Evolutionary conservation across 1,284 basidiomycete genomes (phyloP), one percentile per base, ranked within the genome.

Genomic region (Microbotryomycetes sp.): DNA sequence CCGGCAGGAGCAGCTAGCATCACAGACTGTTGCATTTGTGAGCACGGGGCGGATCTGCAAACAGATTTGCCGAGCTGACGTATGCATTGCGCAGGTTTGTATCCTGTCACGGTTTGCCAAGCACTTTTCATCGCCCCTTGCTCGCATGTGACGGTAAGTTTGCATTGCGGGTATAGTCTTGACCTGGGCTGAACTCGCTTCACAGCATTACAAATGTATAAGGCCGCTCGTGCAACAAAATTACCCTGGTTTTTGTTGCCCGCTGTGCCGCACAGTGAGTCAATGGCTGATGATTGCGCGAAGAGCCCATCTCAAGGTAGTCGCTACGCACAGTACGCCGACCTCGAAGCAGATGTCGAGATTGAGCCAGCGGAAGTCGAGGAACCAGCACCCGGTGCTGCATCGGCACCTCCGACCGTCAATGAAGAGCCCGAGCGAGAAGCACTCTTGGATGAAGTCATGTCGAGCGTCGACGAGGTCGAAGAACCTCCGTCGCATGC

Each of bases 151-250:
- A 71, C 70, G 35, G 71, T 72, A 26, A 48, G 62, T 62, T 41
- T 18, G 18, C 9, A 41, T 41, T 41, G 9, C 35, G 35, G 18
- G 35, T 41, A 41, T 9, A 41, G 9, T 9, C 35, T 11, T 41
- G 35, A 41, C 9, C 18, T 41, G 35, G 18, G 18, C 35, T 41
- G 11, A 18, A 18, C 9, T 41, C 16, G 26, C 41, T 29, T 29
- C 54, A 65, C 97, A 96, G 80, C 94, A 97, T 77, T 97, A 89
- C 83, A 97, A 97, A 76, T 98, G 96, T 76, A 94, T 98, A 68
- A 84, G 91, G 0, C 93, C 92, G 0, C 80, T 97, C 18, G 81
- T 98, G 48, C 82, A 88, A 69, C 76, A 82, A 41, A 92, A 97
- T 76, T 85, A 94, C 71, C 91, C 94, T 0, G 89, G 90, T 3